These are phyloP conservation scores for Rosa lucieae DNA, from an alignment of 306 rosid species.

Conservation along the genomic window DNA sequence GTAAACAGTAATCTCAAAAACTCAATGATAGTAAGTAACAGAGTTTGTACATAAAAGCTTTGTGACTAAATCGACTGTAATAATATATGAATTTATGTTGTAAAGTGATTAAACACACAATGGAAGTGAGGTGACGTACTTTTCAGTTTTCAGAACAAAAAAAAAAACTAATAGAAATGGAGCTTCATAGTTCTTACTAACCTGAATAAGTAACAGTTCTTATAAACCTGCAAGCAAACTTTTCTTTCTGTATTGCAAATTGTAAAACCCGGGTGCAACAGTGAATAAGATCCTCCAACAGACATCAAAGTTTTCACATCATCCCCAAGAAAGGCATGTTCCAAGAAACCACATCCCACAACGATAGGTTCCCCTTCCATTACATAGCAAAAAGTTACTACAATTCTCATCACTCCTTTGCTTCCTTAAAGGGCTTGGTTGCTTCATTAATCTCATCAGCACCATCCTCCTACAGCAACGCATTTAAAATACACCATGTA, in stretches of 20 bases:
- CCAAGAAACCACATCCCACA: conserved; percentile 58
- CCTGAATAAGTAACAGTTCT: background rate
- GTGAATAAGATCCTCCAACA: conserved; percentile 69
- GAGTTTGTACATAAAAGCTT: background rate
- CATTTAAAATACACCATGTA: too few relatives aligned
- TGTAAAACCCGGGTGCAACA: conserved; percentile 84
- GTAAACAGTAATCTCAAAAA: too few relatives aligned
- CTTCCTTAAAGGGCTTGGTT: too few relatives aligned
- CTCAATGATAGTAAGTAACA: too few relatives aligned
- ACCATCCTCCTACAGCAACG: too few relatives aligned
- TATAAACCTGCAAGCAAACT: conserved; percentile 71
- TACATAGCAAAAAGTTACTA: conserved; percentile 18
- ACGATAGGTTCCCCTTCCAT: conserved; percentile 68
- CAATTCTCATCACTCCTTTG: conserved; percentile 6
- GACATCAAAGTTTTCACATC: conserved; percentile 58
- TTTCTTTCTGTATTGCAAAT: conserved; percentile 48
- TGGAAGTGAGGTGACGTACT: background rate
- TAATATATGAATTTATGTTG: too few relatives aligned
- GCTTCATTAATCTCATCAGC: too few relatives aligned
- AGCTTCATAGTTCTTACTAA: background rate
- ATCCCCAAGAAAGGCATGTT: conserved; percentile 72
- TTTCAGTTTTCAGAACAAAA: background rate
- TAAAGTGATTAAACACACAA: background rate
- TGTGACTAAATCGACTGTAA: too few relatives aligned
- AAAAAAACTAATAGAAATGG: background rate